These are phyloP conservation scores for Coccomyxa subellipsoidea DNA, from an alignment of 163 green algal species.

Conservation along the genomic window DNA sequence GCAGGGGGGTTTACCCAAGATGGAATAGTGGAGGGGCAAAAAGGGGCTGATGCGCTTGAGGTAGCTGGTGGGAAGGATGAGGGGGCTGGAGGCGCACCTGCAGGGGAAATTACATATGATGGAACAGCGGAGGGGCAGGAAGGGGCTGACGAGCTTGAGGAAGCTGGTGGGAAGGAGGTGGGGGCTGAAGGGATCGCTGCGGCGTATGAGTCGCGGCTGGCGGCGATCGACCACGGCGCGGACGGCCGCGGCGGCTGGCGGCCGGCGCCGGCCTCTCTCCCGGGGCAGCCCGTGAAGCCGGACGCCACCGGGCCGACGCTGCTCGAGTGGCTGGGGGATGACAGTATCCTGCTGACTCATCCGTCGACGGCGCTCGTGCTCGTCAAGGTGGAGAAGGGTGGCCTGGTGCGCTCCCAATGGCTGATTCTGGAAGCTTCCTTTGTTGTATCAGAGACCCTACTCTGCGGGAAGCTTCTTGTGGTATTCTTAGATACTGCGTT, in stretches of 20 bases:
- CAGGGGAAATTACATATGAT: not conserved
- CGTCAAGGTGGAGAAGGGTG: not conserved
- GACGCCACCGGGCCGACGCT: not conserved
- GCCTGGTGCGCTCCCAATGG: not conserved
- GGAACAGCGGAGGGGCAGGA: not conserved
- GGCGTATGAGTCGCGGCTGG: not conserved
- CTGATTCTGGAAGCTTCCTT: too few species aligned
- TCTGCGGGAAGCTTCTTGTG: too few species aligned
- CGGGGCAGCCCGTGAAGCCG: not conserved
- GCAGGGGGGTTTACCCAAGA: not conserved
- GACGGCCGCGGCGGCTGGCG: not conserved
- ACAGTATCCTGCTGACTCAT: not conserved
- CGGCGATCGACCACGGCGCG: not conserved
- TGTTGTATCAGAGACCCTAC: too few species aligned
- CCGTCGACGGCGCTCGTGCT: not conserved
- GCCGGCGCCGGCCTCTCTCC: not conserved
- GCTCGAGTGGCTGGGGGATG: not conserved
- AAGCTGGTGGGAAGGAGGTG: not conserved
- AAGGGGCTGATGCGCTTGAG: too few species aligned
- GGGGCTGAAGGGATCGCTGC: not conserved
- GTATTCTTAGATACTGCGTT: too few species aligned
- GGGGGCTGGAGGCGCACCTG: too few species aligned
- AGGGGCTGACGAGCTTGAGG: too few species aligned
- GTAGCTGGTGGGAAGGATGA: not conserved
- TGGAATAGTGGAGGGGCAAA: not conserved